A percentile compares a stretch with the other conserved stretches of the same genome.
These are phyloP conservation scores for Cercospora nicotianae DNA, from an alignment of 2,329 filamentous ascomycete species.

Conservation along the genomic window DNA sequence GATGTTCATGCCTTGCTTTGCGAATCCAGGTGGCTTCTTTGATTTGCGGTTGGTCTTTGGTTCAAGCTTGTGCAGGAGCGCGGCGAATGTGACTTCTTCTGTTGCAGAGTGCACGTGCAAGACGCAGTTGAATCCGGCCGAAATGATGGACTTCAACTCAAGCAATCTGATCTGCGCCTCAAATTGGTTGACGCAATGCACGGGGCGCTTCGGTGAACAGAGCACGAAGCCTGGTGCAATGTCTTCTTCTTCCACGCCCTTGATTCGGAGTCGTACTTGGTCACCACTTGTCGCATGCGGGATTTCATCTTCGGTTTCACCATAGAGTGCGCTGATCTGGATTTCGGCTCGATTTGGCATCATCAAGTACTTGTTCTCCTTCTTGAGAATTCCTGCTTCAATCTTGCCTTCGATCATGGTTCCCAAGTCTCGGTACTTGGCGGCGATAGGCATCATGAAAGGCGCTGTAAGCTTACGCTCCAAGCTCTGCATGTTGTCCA, in stretches of 20 bases:
- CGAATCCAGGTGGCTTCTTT: conserved; percentile 89
- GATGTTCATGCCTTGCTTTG: conserved; percentile 77
- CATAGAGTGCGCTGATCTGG: conserved; percentile 81
- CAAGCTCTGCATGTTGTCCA: conserved; percentile 88
- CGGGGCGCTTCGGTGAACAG: conserved; percentile 88
- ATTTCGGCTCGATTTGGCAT: conserved; percentile 91
- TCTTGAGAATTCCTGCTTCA: conserved; percentile 90
- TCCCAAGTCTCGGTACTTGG: conserved; percentile 96
- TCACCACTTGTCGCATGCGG: conserved; percentile 82
- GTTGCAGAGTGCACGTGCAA: conserved; percentile 96
- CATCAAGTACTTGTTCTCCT: conserved; percentile 80
- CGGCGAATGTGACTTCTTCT: conserved; percentile 90
- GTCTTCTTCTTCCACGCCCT: conserved; percentile 96
- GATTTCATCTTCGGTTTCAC: conserved; percentile 94
- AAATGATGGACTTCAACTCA: conserved; percentile 90
- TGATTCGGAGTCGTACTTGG: conserved; percentile 86
- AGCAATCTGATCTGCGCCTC: conserved; percentile 96
- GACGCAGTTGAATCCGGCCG: conserved; percentile 95
- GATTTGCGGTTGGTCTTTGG: conserved; percentile 92
- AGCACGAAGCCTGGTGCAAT: conserved; percentile 93
- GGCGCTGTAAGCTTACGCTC: conserved; percentile 96
- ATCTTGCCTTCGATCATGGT: conserved; percentile 98
- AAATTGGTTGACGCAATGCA: conserved; percentile 85
- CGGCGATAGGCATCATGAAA: conserved; percentile 98
- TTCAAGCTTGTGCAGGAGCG: conserved; percentile 88